Base-by-base conservation (phyloP, 2,329 filamentous ascomycete genomes). In the Elsinoe perseae region DNA sequence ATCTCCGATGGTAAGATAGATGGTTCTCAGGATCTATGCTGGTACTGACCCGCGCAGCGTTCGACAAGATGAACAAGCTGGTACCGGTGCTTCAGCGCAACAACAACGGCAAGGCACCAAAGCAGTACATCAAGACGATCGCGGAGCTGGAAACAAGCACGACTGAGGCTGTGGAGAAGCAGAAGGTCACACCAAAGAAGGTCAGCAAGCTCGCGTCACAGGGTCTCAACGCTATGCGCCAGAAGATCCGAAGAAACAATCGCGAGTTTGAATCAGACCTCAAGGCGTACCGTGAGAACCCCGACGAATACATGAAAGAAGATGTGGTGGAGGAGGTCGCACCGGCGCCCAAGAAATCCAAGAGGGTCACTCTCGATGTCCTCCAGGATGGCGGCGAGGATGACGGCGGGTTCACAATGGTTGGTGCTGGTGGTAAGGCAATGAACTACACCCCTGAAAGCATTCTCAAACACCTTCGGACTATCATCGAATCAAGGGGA, bases 171-270 rank as follows among this genome's bases (percentile, higher is more conserved):
- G 82, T 95, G 62, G 84, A 90, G 66, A 96, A 96, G 81, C 89
- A 95, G 71, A 98, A 98, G 79, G 87, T 95, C 64, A 87, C 88
- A 2, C 84, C 86, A 61, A 96, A 96, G 83, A 97, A 96, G 81
- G 95, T 97, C 91, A 98, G 95, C 76, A 90, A 91, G 60, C 93
- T 86, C 69, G 95, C 92, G 70, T 87, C 90, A 63, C 89, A 90
- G 75, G 90, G 91, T 67, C 82, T 98, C 68, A 98, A 97, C 72
- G 89, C 91, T 61, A 88, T 97, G 68, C 95, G 96, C 77, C 93
- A 98, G 74, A 91, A 91, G 76, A 89, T 98, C 78, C 91, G 92
- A 83, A 97, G 96, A 82, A 92, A 92, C 76, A 95, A 92, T 80
- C 95, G 95, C 76, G 92, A 97, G 62, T 92, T 92, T 75, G 83